These are phyloP conservation scores for Calonectria leucothoes DNA, from an alignment of 2,329 filamentous ascomycete genomes.

Conservation along the genomic window DNA sequence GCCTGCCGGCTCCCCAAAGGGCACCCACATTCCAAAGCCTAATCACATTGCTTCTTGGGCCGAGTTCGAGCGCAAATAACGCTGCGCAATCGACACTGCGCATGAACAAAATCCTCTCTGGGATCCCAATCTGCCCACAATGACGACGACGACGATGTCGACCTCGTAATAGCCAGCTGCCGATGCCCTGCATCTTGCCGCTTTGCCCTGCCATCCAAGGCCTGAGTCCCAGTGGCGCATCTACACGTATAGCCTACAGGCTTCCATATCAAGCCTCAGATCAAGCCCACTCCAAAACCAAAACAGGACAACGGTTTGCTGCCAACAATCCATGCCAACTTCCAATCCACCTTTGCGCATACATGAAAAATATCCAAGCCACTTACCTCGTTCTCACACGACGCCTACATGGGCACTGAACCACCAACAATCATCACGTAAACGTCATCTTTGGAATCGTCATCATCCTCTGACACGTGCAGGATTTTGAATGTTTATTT, in stretches of 20 bases:
- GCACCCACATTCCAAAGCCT: not conserved
- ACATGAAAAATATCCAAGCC: constrained; percentile 1
- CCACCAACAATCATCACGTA: not conserved
- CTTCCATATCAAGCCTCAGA: not conserved
- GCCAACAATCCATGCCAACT: not conserved
- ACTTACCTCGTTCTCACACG: not conserved
- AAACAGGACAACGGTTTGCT: not conserved
- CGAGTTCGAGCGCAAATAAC: not conserved
- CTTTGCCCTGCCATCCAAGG: not conserved
- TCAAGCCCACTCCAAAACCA: not conserved
- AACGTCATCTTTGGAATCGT: not conserved
- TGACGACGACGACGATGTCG: not conserved
- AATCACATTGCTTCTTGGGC: not conserved
- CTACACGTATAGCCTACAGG: not conserved
- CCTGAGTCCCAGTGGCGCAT: not conserved
- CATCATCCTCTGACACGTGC: not conserved
- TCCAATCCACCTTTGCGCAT: constrained; percentile 6
- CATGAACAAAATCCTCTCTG: not conserved
- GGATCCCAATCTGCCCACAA: not conserved
- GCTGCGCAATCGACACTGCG: not conserved
- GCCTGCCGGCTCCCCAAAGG: not conserved
- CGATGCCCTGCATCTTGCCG: not conserved
- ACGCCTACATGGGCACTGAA: constrained; percentile 1
- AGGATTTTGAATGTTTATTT: not conserved
- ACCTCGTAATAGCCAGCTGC: not conserved